These are phyloP conservation scores for Aurinia saxatilis DNA, from an alignment of 345 rosid genomes.

Conservation along the genomic window DNA sequence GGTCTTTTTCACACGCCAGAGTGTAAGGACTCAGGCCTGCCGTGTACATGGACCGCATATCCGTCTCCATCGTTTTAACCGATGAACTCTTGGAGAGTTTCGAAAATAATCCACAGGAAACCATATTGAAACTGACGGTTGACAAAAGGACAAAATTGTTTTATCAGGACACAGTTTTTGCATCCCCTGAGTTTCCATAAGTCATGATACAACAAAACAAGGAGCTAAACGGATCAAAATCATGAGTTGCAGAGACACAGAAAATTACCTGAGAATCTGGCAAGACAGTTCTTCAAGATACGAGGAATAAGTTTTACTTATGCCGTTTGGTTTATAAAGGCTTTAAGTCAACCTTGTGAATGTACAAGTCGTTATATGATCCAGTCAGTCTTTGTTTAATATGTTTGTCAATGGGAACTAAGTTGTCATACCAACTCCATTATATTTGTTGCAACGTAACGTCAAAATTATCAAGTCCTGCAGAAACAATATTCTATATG, in stretches of 20 bases:
- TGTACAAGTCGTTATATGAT: not conserved
- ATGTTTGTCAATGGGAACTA: too few species aligned
- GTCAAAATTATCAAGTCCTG: too few species aligned
- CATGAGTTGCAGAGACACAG: not conserved
- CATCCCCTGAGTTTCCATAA: too few species aligned
- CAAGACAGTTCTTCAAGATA: not conserved
- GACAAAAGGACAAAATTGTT: too few species aligned
- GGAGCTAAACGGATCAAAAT: too few species aligned
- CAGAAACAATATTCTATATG: not conserved
- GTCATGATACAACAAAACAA: too few species aligned
- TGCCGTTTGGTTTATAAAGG: not conserved
- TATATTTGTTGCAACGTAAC: too few species aligned
- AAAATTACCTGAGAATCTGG: not conserved
- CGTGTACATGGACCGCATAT: conserved; percentile 17
- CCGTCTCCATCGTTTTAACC: not conserved
- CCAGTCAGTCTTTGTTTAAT: not conserved
- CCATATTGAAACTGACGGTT: not conserved
- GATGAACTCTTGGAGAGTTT: not conserved
- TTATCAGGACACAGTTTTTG: too few species aligned
- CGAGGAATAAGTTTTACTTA: not conserved
- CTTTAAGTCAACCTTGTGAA: not conserved
- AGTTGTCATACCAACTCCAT: too few species aligned
- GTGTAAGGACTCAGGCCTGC: conserved; percentile 57
- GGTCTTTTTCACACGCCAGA: conserved; percentile 54
- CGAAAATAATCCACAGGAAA: conserved; percentile 1